A percentile compares a stretch with the other conserved stretches of the same genome.
These are phyloP conservation scores for Rubus parviflorus DNA, from an alignment of 306 rosid genomes.

Conservation along the genomic window DNA sequence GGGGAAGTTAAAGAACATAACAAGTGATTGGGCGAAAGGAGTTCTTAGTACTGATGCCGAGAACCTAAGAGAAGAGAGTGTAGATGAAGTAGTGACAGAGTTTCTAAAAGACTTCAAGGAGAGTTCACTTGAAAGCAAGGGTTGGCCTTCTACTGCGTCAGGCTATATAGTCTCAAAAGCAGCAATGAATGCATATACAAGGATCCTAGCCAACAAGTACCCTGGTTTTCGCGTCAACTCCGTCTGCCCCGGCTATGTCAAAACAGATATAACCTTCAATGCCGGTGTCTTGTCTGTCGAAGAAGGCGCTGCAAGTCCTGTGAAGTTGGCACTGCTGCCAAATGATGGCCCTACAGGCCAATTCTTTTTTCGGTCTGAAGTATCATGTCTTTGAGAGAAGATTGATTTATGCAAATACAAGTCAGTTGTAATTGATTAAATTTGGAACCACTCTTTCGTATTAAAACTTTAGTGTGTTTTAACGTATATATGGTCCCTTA, in stretches of 20 bases:
- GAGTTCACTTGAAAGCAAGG: conserved; percentile 40
- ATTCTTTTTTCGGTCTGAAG: conserved; percentile 32
- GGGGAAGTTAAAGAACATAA: conserved; percentile 39
- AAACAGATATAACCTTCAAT: conserved; percentile 39
- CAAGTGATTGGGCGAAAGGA: conserved; percentile 40
- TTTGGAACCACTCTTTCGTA: background rate
- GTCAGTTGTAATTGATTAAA: background rate
- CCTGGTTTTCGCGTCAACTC: conserved; percentile 40
- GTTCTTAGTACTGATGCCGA: conserved; percentile 35
- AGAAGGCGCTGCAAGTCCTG: conserved; percentile 53
- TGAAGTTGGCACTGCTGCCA: conserved; percentile 47
- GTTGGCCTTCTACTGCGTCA: conserved; percentile 37
- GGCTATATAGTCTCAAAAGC: conserved; percentile 47
- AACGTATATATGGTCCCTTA: background rate
- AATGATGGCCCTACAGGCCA: conserved; percentile 53
- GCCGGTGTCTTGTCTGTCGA: conserved; percentile 37
- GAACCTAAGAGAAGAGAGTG: conserved; percentile 45
- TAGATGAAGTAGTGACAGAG: conserved; percentile 41
- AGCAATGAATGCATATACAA: conserved; percentile 49
- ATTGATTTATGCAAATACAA: background rate
- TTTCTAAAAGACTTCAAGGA: conserved; percentile 42
- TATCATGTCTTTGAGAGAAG: conserved; percentile 14
- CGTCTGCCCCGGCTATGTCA: conserved; percentile 53
- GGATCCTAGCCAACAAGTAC: conserved; percentile 45
- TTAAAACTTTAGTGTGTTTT: background rate